phyloP scores from a whole-genome alignment of 2,329 filamentous ascomycete genomes.

The Periconia sp. region DNA sequence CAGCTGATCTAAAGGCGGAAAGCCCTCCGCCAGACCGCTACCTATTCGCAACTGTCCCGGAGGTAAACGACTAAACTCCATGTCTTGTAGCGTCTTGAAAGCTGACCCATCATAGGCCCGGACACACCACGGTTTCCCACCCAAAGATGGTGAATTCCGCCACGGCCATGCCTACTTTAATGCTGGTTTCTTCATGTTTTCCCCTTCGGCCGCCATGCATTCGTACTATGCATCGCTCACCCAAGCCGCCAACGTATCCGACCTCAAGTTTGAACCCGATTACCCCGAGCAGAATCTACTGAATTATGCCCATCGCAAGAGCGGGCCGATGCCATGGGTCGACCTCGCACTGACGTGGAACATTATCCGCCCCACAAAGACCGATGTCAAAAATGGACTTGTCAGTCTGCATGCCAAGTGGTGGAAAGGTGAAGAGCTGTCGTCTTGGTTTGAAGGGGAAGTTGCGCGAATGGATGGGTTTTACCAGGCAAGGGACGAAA shows the following conservation, averaged over 20 bases:
- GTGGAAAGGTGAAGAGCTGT: background rate
- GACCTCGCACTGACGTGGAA: conserved; percentile 1
- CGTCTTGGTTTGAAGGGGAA: conserved; percentile 1
- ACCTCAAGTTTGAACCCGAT: background rate
- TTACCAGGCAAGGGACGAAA: conserved; percentile 1
- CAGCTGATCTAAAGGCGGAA: background rate
- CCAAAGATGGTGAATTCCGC: background rate
- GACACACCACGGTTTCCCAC: background rate
- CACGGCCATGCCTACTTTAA: conserved; percentile 6
- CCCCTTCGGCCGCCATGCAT: background rate
- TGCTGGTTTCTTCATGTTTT: conserved; percentile 5
- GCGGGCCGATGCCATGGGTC: conserved; percentile 2
- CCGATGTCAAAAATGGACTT: conserved; percentile 4
- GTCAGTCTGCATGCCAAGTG: conserved; percentile 4
- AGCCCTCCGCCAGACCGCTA: background rate
- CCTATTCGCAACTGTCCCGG: conserved; percentile 2
- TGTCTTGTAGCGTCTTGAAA: too few relatives aligned
- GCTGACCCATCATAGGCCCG: background rate
- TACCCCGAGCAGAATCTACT: conserved; percentile 5
- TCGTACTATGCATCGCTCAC: conserved; percentile 1
- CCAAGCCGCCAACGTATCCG: background rate
- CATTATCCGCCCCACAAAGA: background rate
- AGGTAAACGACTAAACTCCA: too few relatives aligned
- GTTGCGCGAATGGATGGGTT: conserved; percentile 1
- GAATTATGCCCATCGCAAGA: conserved; percentile 1